Conservation (phyloP, 164 flowering plant genomes). For the Warburgia ugandensis region DNA sequence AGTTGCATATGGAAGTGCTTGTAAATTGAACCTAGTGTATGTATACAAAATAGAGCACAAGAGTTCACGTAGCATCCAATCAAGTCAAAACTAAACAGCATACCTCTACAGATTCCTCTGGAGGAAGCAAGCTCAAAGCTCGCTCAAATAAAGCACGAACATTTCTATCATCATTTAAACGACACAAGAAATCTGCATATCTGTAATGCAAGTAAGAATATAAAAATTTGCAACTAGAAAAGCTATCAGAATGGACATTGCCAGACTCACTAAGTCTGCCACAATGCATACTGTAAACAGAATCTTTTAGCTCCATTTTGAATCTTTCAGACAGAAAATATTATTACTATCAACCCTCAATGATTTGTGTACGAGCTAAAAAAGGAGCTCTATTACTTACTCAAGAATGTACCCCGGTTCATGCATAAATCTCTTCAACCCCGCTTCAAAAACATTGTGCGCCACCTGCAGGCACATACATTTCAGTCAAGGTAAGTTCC, state of each 20-base stretch:
- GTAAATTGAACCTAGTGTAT: neutral
- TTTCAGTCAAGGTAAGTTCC: too few species aligned
- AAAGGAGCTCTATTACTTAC: constrained; percentile 49
- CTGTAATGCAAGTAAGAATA: constrained; percentile 30
- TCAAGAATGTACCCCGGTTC: constrained; percentile 92
- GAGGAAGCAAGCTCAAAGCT: constrained; percentile 80
- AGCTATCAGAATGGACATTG: neutral
- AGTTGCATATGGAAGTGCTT: neutral
- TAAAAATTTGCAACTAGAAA: neutral
- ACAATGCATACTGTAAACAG: neutral
- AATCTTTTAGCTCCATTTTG: neutral
- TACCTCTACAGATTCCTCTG: constrained; percentile 85
- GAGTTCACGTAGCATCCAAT: neutral
- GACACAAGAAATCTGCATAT: constrained; percentile 88
- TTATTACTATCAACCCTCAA: constrained; percentile 6
- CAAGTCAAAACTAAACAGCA: neutral
- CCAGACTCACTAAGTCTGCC: constrained; percentile 2
- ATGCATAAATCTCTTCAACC: constrained; percentile 86
- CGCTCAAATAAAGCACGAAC: constrained; percentile 91
- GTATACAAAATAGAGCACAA: neutral
- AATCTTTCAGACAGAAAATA: constrained; percentile 4
- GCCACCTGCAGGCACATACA: constrained; percentile 56
- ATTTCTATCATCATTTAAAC: constrained; percentile 92
- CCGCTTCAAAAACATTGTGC: constrained; percentile 88
- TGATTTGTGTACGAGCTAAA: neutral